Conservation (phyloP, 768 basidiomycete species). For the Glaciozyma martinii region DNA sequence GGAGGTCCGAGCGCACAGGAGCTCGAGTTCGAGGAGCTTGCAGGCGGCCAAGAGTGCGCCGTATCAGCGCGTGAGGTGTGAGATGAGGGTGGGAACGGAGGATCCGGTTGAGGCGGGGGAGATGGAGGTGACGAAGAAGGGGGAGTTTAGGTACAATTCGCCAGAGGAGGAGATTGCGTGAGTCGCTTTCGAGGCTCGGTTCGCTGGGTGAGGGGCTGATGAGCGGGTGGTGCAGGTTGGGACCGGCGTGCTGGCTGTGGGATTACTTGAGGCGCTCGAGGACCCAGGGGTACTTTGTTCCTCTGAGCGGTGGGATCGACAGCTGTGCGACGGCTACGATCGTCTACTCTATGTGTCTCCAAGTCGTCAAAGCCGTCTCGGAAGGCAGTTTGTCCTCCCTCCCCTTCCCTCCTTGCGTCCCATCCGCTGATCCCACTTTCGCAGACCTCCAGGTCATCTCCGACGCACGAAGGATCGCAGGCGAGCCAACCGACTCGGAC, state of each 20-base stretch:
- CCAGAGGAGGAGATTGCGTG: constrained; percentile 98
- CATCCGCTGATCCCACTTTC: not conserved
- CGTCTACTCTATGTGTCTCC: constrained; percentile 89
- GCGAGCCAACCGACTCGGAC: constrained; percentile 67
- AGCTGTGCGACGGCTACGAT: constrained; percentile 95
- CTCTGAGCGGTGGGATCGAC: constrained; percentile 92
- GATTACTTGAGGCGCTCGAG: constrained; percentile 91
- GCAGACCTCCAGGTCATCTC: constrained; percentile 73
- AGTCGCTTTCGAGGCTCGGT: constrained; percentile 37
- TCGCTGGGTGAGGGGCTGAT: not conserved
- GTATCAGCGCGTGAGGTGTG: constrained; percentile 74
- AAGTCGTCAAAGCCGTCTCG: constrained; percentile 72
- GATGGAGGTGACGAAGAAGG: constrained; percentile 47
- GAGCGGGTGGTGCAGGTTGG: constrained; percentile 53
- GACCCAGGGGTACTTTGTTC: constrained; percentile 89
- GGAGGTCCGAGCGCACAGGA: constrained; percentile 81
- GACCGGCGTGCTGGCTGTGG: constrained; percentile 99
- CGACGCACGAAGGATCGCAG: constrained; percentile 81
- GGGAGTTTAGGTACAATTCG: constrained; percentile 61
- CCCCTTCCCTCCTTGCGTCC: not conserved
- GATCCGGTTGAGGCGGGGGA: constrained; percentile 52
- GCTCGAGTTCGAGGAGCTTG: constrained; percentile 67
- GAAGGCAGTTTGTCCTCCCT: constrained; percentile 48
- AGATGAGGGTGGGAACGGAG: constrained; percentile 56
- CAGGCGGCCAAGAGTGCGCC: constrained; percentile 68